phyloP scores from a whole-genome alignment of 345 rosid genomes.

The Erysimum cheiranthoides region DNA sequence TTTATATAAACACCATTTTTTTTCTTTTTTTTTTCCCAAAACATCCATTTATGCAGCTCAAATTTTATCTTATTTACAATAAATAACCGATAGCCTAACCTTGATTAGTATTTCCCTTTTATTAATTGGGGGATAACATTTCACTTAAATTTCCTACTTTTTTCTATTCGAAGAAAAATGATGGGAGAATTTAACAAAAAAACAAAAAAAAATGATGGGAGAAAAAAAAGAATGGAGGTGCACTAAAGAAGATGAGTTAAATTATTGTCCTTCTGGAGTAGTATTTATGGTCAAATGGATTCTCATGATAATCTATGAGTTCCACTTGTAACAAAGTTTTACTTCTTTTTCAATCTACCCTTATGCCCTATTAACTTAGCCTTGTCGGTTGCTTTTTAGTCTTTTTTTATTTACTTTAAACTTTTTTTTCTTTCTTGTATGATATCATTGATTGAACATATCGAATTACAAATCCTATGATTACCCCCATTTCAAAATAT shows the following conservation, averaged over 20 bases:
- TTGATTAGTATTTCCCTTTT: neutral
- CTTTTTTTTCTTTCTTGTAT: neutral
- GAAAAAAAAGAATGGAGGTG: conserved; percentile 28
- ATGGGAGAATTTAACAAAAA: neutral
- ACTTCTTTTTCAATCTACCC: conserved; percentile 44
- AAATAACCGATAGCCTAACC: neutral
- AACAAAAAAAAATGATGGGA: conserved; percentile 24
- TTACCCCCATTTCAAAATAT: conserved; percentile 25
- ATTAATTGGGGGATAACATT: neutral
- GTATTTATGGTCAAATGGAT: conserved; percentile 39
- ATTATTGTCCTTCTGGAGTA: conserved; percentile 41
- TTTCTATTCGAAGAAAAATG: neutral
- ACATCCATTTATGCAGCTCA: neutral
- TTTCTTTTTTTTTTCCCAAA: neutral
- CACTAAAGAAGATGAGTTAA: conserved; percentile 38
- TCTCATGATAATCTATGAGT: conserved; percentile 48
- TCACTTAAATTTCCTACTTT: neutral
- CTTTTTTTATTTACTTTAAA: neutral
- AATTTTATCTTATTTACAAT: no score
- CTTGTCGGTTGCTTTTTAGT: conserved; percentile 43
- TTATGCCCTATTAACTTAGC: conserved; percentile 41
- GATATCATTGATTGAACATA: conserved; percentile 24
- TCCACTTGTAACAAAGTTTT: conserved; percentile 45
- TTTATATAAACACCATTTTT: neutral
- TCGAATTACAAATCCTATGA: conserved; percentile 36